A percentile compares a stretch with the other conserved stretches of the same genome.
phyloP scores from a whole-genome alignment of 768 basidiomycete genomes.

The Suillus americanus region DNA sequence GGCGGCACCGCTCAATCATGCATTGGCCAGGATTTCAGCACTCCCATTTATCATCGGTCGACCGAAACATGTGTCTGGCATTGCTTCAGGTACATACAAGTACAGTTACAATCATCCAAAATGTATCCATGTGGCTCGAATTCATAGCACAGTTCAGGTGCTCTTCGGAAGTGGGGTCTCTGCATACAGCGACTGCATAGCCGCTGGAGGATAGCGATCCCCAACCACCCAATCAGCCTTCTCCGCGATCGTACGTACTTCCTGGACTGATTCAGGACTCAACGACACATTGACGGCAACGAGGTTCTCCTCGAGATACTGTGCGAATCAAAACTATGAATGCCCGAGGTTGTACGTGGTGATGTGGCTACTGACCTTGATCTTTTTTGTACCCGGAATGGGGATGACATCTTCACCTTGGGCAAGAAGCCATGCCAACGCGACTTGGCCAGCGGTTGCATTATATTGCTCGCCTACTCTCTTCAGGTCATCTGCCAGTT shows the following conservation, averaged over 20 bases:
- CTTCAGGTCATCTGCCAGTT: constrained; percentile 34
- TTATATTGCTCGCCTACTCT: constrained; percentile 33
- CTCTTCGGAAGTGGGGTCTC: constrained; percentile 19
- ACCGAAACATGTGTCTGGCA: neutral
- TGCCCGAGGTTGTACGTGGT: neutral
- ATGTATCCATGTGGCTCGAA: neutral
- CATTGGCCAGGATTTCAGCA: too few species aligned
- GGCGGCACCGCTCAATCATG: too few species aligned
- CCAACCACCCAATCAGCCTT: constrained; percentile 27
- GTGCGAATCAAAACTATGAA: constrained; percentile 2
- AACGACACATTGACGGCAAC: constrained; percentile 35
- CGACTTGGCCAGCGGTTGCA: constrained; percentile 39
- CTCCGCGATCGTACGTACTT: constrained; percentile 36
- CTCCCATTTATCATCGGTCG: neutral
- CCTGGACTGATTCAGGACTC: constrained; percentile 35
- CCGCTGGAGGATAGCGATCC: constrained; percentile 21
- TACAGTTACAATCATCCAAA: neutral
- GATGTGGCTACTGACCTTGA: constrained; percentile 24
- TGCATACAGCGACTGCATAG: constrained; percentile 11
- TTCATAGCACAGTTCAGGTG: neutral
- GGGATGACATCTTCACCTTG: constrained; percentile 39
- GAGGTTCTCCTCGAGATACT: constrained; percentile 49
- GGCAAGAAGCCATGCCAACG: constrained; percentile 41
- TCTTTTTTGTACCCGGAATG: constrained; percentile 39
- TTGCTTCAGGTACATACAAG: neutral